Evolutionary conservation across 345 rosid genomes (phyloP).

Genomic region (Dimocarpus longan): DNA sequence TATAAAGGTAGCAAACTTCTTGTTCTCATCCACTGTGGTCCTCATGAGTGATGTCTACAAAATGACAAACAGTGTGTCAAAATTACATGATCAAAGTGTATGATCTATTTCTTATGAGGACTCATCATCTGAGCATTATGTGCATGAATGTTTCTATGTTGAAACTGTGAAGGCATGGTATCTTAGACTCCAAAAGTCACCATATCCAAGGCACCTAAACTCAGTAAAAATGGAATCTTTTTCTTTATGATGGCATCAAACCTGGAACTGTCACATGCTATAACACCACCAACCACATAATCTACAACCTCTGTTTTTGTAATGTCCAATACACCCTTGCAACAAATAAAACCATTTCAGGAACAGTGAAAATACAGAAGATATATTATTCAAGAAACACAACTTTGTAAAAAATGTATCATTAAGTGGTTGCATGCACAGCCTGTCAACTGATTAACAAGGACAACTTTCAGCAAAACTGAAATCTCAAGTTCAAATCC

Average conservation of each 20-base stretch:
- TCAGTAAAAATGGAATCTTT: conserved; percentile 82
- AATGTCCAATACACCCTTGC: conserved; percentile 81
- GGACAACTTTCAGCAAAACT: background rate
- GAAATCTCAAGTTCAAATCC: too few relatives aligned
- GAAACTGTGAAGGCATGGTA: conserved; percentile 66
- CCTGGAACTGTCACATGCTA: conserved; percentile 89
- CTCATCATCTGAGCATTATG: conserved; percentile 76
- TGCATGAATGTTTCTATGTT: conserved; percentile 66
- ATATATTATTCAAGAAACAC: too few relatives aligned
- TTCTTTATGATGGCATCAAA: conserved; percentile 53
- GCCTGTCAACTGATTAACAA: too few relatives aligned
- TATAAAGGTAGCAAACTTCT: conserved; percentile 66
- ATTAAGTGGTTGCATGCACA: too few relatives aligned
- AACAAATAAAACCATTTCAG: background rate
- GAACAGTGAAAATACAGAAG: background rate
- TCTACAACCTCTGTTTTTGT: conserved; percentile 97
- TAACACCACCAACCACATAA: conserved; percentile 84
- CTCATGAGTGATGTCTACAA: conserved; percentile 81
- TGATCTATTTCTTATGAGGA: background rate
- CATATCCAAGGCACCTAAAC: conserved; percentile 93
- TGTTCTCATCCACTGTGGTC: conserved; percentile 79
- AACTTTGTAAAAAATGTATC: too few relatives aligned
- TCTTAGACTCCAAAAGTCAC: conserved; percentile 84
- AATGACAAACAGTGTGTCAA: conserved; percentile 20
- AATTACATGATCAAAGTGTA: background rate